phyloP scores from a whole-genome alignment of 73 alveolate genomes.

The Symbiodinium pilosum region DNA sequence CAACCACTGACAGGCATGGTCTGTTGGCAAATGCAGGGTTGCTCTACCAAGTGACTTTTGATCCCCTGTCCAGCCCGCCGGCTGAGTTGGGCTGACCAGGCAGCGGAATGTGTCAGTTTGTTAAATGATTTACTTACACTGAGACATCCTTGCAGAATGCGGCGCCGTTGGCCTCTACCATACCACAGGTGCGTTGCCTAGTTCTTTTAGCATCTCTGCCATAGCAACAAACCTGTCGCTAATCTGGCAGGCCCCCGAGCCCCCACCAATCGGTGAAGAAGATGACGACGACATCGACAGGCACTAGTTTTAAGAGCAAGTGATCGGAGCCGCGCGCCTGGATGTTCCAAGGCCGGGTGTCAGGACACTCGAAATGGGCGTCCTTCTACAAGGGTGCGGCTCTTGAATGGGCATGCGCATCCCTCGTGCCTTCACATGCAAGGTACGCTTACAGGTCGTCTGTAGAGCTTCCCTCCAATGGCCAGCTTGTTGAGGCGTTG shows the following conservation, averaged over 20 bases:
- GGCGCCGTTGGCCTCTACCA: conserved; percentile 72
- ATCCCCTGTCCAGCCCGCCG: conserved; percentile 74
- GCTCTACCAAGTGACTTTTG: background rate
- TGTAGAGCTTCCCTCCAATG: conserved; percentile 77
- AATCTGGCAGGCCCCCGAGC: background rate
- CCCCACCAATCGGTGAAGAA: conserved; percentile 13
- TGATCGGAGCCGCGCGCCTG: background rate
- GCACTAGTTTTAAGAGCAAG: background rate
- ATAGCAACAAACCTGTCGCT: no score
- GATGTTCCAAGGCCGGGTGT: conserved; percentile 64
- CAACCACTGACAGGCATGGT: conserved; percentile 85
- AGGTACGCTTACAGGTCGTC: conserved; percentile 61
- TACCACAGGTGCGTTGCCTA: conserved; percentile 5
- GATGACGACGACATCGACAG: conserved; percentile 51
- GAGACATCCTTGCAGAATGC: conserved; percentile 32
- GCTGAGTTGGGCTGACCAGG: conserved; percentile 95
- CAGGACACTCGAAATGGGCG: conserved; percentile 92
- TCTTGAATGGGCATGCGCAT: background rate
- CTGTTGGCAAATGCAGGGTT: background rate
- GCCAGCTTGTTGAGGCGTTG: conserved; percentile 80
- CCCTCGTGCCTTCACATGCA: background rate
- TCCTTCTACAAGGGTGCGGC: conserved; percentile 79
- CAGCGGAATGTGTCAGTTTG: background rate
- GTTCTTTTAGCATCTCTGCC: no score
- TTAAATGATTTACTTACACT: background rate